Base-by-base conservation (phyloP, 768 basidiomycete genomes). In the Lactarius indigo region DNA sequence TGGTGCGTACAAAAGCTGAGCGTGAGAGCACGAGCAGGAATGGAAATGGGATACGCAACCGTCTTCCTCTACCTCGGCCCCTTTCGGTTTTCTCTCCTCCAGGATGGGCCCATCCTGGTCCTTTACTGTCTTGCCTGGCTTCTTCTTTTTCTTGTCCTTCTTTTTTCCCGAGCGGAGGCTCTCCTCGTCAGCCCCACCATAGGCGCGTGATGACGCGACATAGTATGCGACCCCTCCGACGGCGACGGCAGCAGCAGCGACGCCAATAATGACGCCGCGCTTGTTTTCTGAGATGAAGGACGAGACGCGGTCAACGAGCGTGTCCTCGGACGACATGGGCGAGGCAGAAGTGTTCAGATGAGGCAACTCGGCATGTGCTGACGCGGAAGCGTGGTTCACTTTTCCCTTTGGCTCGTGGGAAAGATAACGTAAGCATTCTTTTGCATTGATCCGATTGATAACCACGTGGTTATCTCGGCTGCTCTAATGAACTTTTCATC, bases 211-310 rank as follows among this genome's bases (percentile, higher is more conserved):
- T 59, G 85, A 80, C 18, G 87, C 84, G 44, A 85, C 85, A 78
- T 89, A 90, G 76, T 92, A 94, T 35, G 87, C 91, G 42, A 85
- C 87, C 33, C 89, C 90, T 56, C 89, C 88, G 33, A 85, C 86
- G 50, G 88, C 91, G 70, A 88, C 77, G 42, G 84, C 82, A 20
- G 87, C 90, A 0, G 87, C 89, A 0, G 88, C 90, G 2, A 90
- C 82, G 4, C 90, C 86, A 70, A 94, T 78, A 50, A 91, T 74
- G 26, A 94, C 75, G n/a, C 84, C 85, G 65, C 87, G 86, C 80
- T 86, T 92, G 79, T 96, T 86, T 72, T 94, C 91, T 0, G 85
- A 80, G 69, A 93, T 82, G 72, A 91, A 89, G 72, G 79, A 76
- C 54, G 88, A 85, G 15, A 89, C 78, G 73, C 90, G 88, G 71